Evolutionary conservation across 2,329 filamentous ascomycete genomes (phyloP).

Genomic region (Claviceps sp.): DNA sequence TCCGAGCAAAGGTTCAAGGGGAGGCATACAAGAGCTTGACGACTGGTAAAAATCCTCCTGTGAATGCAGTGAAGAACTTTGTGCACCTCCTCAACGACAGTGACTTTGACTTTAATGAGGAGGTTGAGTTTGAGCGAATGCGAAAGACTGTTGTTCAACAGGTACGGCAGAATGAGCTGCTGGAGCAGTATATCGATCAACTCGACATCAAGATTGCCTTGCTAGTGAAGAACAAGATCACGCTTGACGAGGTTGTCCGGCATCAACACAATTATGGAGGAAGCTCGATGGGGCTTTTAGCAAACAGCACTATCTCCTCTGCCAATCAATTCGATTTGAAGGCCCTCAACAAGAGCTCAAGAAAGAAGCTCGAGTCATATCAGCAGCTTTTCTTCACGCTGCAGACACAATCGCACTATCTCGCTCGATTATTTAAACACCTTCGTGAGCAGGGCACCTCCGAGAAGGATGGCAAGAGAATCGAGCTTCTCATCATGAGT

Average conservation of each 20-base stretch:
- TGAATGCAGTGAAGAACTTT: conserved; percentile 95
- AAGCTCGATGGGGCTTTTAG: conserved; percentile 69
- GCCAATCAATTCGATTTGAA: conserved; percentile 93
- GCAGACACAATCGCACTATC: conserved; percentile 91
- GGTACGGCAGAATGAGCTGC: conserved; percentile 90
- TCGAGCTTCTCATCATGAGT: conserved; percentile 90
- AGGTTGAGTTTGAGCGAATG: conserved; percentile 89
- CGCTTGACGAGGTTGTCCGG: conserved; percentile 89
- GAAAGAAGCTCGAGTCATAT: conserved; percentile 90
- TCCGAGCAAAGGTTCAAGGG: conserved; percentile 87
- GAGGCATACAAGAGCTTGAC: conserved; percentile 97
- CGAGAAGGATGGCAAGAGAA: conserved; percentile 85
- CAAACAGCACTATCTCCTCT: conserved; percentile 77
- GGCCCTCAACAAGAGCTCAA: conserved; percentile 90
- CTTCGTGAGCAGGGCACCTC: conserved; percentile 71
- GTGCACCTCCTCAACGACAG: conserved; percentile 96
- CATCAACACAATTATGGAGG: conserved; percentile 95
- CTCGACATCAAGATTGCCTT: conserved; percentile 98
- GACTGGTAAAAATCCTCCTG: conserved; percentile 89
- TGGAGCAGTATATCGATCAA: conserved; percentile 96
- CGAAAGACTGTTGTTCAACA: conserved; percentile 95
- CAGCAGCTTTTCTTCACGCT: conserved; percentile 96
- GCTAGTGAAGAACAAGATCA: conserved; percentile 98
- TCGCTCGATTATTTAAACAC: conserved; percentile 75
- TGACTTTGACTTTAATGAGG: conserved; percentile 97